Conservation (phyloP, 2,329 filamentous ascomycete species). For the Beauveria asiatica region DNA sequence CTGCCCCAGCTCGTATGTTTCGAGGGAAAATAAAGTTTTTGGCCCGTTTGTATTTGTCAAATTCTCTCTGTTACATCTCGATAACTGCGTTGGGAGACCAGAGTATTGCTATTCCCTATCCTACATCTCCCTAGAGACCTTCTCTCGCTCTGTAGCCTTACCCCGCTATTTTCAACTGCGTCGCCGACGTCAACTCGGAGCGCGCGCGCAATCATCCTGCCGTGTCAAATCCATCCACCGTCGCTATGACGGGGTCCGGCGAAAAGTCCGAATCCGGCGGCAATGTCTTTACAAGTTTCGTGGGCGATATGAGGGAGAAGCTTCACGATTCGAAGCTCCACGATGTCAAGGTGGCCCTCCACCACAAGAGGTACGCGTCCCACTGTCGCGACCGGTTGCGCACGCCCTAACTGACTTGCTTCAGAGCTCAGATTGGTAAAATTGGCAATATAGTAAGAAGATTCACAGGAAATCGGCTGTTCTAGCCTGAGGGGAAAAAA, state of each 20-base stretch:
- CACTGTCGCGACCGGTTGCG: background rate
- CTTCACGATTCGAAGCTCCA: slow-evolving; percentile 45
- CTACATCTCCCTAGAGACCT: background rate
- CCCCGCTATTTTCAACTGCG: background rate
- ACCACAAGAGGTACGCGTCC: slow-evolving; percentile 48
- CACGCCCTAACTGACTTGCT: background rate
- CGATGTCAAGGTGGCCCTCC: slow-evolving; percentile 47
- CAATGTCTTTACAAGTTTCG: slow-evolving; percentile 25
- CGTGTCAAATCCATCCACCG: background rate
- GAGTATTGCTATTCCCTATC: background rate
- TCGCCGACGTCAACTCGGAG: background rate
- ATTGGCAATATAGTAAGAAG: slow-evolving; percentile 48
- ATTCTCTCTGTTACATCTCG: background rate
- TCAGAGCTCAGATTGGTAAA: slow-evolving; percentile 50
- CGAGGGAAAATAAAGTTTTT: background rate
- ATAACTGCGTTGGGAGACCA: background rate
- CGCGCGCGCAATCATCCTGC: background rate
- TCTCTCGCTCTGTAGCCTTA: background rate
- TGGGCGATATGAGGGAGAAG: slow-evolving; percentile 47
- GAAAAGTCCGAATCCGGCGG: slow-evolving; percentile 17
- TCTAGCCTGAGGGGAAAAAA: background rate
- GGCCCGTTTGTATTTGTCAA: background rate
- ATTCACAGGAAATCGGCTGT: background rate
- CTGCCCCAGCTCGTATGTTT: background rate
- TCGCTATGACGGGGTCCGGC: slow-evolving; percentile 21